These are phyloP conservation scores for Aspergillus indologenus DNA, from an alignment of 495 filamentous ascomycete genomes.

Conservation along the genomic window DNA sequence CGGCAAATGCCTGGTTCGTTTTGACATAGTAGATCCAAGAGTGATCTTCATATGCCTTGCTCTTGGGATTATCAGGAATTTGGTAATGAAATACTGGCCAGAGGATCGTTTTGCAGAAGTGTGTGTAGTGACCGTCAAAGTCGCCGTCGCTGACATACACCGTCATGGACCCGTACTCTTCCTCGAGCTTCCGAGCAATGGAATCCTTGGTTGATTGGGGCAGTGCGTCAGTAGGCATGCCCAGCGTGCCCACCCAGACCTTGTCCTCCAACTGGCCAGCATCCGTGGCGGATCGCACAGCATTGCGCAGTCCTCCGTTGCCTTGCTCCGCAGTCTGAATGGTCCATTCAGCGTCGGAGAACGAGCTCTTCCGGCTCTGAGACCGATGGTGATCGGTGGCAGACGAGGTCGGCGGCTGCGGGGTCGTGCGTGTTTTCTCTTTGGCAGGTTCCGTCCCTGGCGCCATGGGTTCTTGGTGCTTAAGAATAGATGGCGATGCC, in stretches of 20 bases:
- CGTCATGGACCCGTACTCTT: constrained; percentile 73
- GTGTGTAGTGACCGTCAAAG: constrained; percentile 86
- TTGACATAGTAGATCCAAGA: constrained; percentile 93
- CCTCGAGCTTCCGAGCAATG: constrained; percentile 73
- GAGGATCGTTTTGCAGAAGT: constrained; percentile 89
- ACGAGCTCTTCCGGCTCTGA: constrained; percentile 52
- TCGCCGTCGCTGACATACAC: constrained; percentile 85
- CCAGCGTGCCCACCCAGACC: constrained; percentile 85
- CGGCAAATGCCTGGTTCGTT: constrained; percentile 85
- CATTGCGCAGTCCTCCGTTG: constrained; percentile 86
- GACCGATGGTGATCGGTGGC: constrained; percentile 12
- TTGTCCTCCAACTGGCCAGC: constrained; percentile 62
- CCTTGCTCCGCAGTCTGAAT: constrained; percentile 81
- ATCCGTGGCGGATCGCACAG: constrained; percentile 70
- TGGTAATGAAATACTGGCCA: constrained; percentile 96
- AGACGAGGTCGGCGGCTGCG: constrained; percentile 13
- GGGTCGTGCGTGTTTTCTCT: constrained; percentile 25
- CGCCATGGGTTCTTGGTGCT: constrained; percentile 54
- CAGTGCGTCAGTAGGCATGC: constrained; percentile 85
- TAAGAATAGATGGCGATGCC: constrained; percentile 68
- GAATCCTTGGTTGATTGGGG: constrained; percentile 66
- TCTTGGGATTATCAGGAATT: constrained; percentile 94
- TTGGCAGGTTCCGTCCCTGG: constrained; percentile 24
- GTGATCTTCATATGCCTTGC: constrained; percentile 94
- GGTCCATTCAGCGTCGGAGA: constrained; percentile 71